A percentile compares a stretch with the other conserved stretches of the same genome.
Conservation (phyloP, 345 rosid genomes). For the Eucalyptus curtisii region DNA sequence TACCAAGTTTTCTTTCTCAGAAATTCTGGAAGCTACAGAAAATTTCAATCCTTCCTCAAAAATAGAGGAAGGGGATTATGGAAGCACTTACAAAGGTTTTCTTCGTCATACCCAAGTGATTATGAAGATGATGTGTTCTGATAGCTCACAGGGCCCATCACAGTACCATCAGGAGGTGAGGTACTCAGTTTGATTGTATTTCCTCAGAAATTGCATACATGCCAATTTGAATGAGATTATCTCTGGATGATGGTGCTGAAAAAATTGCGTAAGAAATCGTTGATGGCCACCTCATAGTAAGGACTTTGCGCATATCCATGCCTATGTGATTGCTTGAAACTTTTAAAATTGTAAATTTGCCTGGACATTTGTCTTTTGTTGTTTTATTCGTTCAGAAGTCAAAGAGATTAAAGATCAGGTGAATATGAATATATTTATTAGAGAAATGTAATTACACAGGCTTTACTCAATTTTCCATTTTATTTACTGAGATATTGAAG, state of each 20-base stretch:
- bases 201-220: not conserved
- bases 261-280: not conserved
- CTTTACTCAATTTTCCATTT: not conserved
- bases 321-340: too few relatives aligned
- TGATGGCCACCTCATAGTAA: not conserved
- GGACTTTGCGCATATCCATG: not conserved
- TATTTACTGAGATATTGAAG: not conserved
- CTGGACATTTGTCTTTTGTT: not conserved
- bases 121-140: constrained; percentile 7
- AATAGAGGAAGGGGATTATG: constrained; percentile 19
- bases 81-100: constrained; percentile 17
- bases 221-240: not conserved
- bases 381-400: not conserved
- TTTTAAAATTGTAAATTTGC: not conserved
- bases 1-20: constrained; percentile 10
- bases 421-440: not conserved
- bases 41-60: constrained; percentile 11
- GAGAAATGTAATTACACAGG: not conserved
- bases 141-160: not conserved
- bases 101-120: constrained; percentile 23
- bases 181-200: not conserved
- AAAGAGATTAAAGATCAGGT: not conserved
- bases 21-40: constrained; percentile 26
- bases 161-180: constrained; percentile 26
- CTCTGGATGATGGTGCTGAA: not conserved